phyloP scores from a whole-genome alignment of 176 grass and related monocot genomes.

The Musa itinerans region DNA sequence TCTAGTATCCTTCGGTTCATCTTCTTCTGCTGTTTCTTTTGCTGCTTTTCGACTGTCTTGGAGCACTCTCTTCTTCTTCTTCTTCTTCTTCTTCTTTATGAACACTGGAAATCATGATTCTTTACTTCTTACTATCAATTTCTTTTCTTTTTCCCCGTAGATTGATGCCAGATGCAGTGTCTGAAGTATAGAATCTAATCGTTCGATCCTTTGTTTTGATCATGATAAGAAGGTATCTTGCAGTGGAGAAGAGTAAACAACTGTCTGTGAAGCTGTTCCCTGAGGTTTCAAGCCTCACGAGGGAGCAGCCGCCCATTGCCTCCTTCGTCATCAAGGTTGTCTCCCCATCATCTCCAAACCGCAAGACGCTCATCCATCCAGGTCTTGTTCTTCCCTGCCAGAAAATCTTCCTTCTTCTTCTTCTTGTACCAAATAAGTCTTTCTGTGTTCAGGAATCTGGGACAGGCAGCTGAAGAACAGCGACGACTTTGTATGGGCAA shows the following conservation, averaged over 20 bases:
- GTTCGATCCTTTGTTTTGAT: not conserved
- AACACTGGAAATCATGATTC: not conserved
- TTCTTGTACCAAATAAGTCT: not conserved
- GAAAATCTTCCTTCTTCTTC: not conserved
- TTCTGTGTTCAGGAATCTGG: constrained; percentile 49
- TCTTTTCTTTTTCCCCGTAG: not conserved
- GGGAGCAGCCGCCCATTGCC: constrained; percentile 62
- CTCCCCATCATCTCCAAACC: constrained; percentile 56
- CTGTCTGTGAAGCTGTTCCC: constrained; percentile 77
- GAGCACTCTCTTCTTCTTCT: not conserved
- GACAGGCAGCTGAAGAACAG: constrained; percentile 76
- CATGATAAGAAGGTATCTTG: constrained; percentile 50
- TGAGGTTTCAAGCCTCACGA: constrained; percentile 52
- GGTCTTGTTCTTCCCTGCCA: constrained; percentile 26
- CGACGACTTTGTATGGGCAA: constrained; percentile 88
- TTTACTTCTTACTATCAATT: not conserved
- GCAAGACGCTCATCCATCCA: constrained; percentile 68
- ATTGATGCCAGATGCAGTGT: not conserved
- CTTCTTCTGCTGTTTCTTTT: not conserved
- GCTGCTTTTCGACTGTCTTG: too few species aligned
- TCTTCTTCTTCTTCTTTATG: not conserved
- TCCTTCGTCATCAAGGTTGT: constrained; percentile 87
- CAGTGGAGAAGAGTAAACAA: constrained; percentile 92
- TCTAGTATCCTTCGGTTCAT: not conserved
- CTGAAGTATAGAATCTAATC: too few species aligned